A percentile compares a stretch with the other conserved stretches of the same genome.
Conservation (phyloP, 768 basidiomycete species). For the Phlebiopsis gigantea region DNA sequence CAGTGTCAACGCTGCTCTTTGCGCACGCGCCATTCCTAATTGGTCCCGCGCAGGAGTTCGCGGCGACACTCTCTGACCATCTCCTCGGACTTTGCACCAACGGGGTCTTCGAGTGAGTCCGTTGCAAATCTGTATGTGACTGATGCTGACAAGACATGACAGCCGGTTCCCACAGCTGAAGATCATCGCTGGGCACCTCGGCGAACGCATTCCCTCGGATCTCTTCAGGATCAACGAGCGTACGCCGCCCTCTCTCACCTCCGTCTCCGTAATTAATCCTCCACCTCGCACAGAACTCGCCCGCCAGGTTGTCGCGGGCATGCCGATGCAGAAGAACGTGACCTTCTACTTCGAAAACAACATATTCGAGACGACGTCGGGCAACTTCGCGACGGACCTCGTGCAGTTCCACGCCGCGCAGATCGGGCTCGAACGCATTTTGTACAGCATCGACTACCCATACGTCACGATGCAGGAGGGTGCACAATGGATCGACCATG, state of each 20-base stretch:
- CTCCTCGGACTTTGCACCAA: neutral
- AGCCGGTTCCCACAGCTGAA: constrained; percentile 2
- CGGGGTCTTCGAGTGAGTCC: neutral
- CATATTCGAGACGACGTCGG: constrained; percentile 4
- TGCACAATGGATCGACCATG: neutral
- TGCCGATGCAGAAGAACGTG: constrained; percentile 7
- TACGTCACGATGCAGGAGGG: constrained; percentile 3
- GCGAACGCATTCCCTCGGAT: constrained; percentile 2
- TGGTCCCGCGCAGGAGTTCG: constrained; percentile 6
- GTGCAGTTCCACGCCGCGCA: constrained; percentile 2
- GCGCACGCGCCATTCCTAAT: neutral
- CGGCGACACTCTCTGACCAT: neutral
- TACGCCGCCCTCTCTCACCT: neutral
- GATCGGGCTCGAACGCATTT: neutral
- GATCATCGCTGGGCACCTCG: neutral
- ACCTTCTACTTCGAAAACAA: constrained; percentile 4
- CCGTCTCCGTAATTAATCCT: neutral
- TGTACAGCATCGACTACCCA: constrained; percentile 1
- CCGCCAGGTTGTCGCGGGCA: neutral
- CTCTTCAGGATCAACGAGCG: constrained; percentile 2
- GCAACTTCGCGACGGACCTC: constrained; percentile 4
- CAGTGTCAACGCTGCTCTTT: neutral
- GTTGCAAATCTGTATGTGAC: neutral
- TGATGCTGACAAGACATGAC: neutral
- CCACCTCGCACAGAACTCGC: neutral